Evolutionary conservation across 805 yeast species (phyloP), one percentile per base, ranked within the genome.

Genomic region (Wickerhamiella lipophila): DNA sequence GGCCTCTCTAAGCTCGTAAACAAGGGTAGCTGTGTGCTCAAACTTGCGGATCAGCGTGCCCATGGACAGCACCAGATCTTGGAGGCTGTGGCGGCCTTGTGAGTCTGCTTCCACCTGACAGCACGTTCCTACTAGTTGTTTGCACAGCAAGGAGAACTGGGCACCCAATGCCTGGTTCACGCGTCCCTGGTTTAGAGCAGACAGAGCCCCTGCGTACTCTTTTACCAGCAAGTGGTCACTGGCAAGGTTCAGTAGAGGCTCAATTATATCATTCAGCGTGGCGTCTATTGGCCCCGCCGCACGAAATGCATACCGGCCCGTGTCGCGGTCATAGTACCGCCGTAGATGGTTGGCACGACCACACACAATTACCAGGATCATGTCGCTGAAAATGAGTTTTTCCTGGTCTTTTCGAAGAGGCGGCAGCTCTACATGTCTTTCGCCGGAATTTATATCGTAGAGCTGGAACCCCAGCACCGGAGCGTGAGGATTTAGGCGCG

Each of bases 271-370:
- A 58, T 81, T 81, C 50, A 85, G 68, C 22, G 87, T 76, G 1
- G 82, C 72, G 57, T 85, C 94, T 57, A 92, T 67, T 50, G 75
- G 15, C 3, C 15, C 6, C 9, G 26, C 77, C 55, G 77, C 81
- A 38, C 83, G 79, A 22, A 86, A 74, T 53, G 77, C 73, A 63
- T 74, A 87, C 51, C 81, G 89, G 0, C 95, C 94, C 0, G 94
- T 94, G 12, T 61, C 61, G 3, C 81, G 64, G 40, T 73, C 61
- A 29, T 72, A 68, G 12, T 64, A 50, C 0, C 79, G 78, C 40
- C 87, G 68, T 30, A 89, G 76, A 58, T 82, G 85, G 18, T 71
- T 69, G 0, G 96, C 96, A 61, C 87, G 95, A 18, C 63, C 55
- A 26, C 71, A 72, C 27, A 78, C 56, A 12, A 92, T 61, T 1